These are phyloP conservation scores for Trifolium dubium DNA, from an alignment of 306 rosid genomes.

Conservation along the genomic window DNA sequence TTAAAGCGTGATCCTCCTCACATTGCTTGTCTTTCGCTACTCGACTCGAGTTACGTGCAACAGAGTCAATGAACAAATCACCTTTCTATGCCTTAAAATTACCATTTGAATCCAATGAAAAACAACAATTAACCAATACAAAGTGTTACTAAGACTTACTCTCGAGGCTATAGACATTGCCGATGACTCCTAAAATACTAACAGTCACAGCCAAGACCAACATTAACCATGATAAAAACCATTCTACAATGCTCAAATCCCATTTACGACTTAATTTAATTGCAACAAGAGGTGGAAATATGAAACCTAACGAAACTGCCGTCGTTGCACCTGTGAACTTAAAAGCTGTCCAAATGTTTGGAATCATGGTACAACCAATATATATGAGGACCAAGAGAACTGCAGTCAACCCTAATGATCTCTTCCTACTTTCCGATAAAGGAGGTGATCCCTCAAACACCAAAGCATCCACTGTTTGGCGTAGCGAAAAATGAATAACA, in stretches of 20 bases:
- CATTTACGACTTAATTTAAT: slow-evolving; percentile 61
- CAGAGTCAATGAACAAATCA: slow-evolving; percentile 37
- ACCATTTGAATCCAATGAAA: slow-evolving; percentile 32
- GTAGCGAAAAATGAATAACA: slow-evolving; percentile 84
- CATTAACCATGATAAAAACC: slow-evolving; percentile 73
- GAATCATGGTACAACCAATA: slow-evolving; percentile 89
- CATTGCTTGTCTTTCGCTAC: slow-evolving; percentile 23
- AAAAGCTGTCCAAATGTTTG: slow-evolving; percentile 94
- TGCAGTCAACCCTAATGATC: slow-evolving; percentile 71
- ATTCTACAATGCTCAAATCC: slow-evolving; percentile 58
- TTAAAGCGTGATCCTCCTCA: slow-evolving; percentile 42
- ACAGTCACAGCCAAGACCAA: slow-evolving; percentile 66
- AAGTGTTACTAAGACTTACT: slow-evolving; percentile 53
- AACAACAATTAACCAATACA: slow-evolving; percentile 34
- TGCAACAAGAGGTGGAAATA: slow-evolving; percentile 79
- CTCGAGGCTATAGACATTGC: slow-evolving; percentile 71
- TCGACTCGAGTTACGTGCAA: slow-evolving; percentile 20
- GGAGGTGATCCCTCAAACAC: slow-evolving; percentile 81
- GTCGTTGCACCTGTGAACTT: slow-evolving; percentile 96
- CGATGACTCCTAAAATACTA: slow-evolving; percentile 74
- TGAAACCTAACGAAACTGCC: slow-evolving; percentile 88
- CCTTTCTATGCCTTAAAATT: slow-evolving; percentile 24
- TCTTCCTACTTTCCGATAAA: slow-evolving; percentile 74
- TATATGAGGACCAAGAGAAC: slow-evolving; percentile 78
- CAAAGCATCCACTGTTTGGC: slow-evolving; percentile 78